Conservation (phyloP, 192 early-diverging fungal species). For the Ambispora gerdemannii region DNA sequence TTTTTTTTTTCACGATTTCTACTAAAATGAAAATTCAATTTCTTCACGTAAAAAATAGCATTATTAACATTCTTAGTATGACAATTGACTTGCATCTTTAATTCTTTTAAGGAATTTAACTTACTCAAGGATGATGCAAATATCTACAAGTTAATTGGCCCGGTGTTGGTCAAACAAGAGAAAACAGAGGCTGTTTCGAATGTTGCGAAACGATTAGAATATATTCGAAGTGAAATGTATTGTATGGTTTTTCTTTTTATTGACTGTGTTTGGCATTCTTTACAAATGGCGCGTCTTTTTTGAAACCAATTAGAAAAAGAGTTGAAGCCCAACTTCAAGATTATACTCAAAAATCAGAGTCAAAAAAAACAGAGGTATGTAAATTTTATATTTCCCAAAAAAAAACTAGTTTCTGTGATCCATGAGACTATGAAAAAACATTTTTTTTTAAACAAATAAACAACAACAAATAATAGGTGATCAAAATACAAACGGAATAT, state of each 20-base stretch:
- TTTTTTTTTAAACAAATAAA: no score
- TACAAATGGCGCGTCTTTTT: not conserved
- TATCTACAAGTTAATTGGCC: slow-evolving; percentile 95
- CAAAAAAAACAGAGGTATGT: slow-evolving; percentile 63
- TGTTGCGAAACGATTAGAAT: slow-evolving; percentile 92
- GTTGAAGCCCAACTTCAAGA: slow-evolving; percentile 79
- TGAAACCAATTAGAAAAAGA: slow-evolving; percentile 57
- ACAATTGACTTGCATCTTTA: no score
- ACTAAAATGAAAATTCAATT: not conserved
- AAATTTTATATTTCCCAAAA: no score
- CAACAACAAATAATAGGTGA: no score
- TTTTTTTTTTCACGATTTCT: not conserved
- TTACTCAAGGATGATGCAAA: slow-evolving; percentile 73
- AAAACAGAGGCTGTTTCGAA: slow-evolving; percentile 78
- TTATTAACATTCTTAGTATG: no score
- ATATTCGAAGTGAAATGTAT: slow-evolving; percentile 86
- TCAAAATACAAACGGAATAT: no score
- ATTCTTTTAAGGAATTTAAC: slow-evolving; percentile 90
- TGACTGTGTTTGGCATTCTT: not conserved
- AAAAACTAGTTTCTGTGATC: no score
- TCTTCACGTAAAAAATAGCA: no score
- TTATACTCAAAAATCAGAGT: slow-evolving; percentile 78
- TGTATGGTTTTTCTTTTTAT: slow-evolving; percentile 27
- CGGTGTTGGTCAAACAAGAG: slow-evolving; percentile 94
- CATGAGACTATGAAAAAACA: no score